Evolutionary conservation across 2,329 filamentous ascomycete species (phyloP).

Genomic region (Calonectria multiphialidica): DNA sequence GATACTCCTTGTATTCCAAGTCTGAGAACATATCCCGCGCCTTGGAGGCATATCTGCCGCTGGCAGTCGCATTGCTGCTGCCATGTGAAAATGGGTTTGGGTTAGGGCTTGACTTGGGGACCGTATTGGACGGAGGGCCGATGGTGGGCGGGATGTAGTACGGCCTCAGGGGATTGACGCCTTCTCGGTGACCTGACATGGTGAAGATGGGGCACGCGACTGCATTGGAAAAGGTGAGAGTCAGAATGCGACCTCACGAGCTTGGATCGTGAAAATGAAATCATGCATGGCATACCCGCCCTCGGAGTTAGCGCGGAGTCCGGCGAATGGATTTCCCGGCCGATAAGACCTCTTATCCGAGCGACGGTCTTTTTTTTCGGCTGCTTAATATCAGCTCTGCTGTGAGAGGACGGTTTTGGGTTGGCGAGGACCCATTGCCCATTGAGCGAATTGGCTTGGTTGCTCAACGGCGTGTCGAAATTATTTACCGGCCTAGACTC

Average conservation of each 20-base stretch:
- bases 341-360: conserved; percentile 46
- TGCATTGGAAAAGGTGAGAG: conserved; percentile 41
- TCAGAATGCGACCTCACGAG: conserved; percentile 32
- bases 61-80: conserved; percentile 55
- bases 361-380: conserved; percentile 42
- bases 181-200: conserved; percentile 61
- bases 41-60: conserved; percentile 57
- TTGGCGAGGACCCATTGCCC: conserved; percentile 38
- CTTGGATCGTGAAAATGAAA: conserved; percentile 45
- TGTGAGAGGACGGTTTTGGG: conserved; percentile 45
- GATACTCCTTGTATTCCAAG: conserved; percentile 90
- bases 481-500: conserved; percentile 27
- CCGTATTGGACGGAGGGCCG: conserved; percentile 55
- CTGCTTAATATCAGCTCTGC: conserved; percentile 47
- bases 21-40: conserved; percentile 90
- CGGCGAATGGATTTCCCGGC: conserved; percentile 52
- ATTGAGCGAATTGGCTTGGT: conserved; percentile 45
- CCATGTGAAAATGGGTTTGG: conserved; percentile 60
- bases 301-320: conserved; percentile 42
- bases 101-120: conserved; percentile 50
- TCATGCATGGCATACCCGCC: conserved; percentile 42
- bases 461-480: conserved; percentile 21
- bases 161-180: conserved; percentile 74
- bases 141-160: conserved; percentile 77
- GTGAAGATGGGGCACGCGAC: conserved; percentile 41